Percentiles rank a stretch among this genome's conserved stretches.
phyloP scores from a whole-genome alignment of 306 rosid species.

The Inga laurina region DNA sequence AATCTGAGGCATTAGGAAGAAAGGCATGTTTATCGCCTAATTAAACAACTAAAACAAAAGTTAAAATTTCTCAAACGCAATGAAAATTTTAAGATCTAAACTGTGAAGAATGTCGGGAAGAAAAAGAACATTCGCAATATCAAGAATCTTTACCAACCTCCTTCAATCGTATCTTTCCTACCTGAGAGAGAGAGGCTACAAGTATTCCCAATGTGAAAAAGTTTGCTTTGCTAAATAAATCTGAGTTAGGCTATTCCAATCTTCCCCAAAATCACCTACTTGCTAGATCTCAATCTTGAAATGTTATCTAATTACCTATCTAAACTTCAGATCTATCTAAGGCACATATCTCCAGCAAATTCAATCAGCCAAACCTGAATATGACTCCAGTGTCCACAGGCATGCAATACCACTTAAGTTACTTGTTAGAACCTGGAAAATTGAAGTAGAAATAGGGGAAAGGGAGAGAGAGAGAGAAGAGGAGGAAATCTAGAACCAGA shows the following conservation, averaged over 20 bases:
- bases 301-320: conserved; percentile 3
- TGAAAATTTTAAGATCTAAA: not conserved
- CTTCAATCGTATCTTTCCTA: not conserved
- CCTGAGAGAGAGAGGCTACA: not conserved
- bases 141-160: conserved; percentile 2
- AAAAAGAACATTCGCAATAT: not conserved
- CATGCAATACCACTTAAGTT: not conserved
- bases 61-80: not conserved
- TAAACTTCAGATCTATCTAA: not conserved
- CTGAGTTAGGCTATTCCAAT: not conserved
- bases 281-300: conserved; percentile 15
- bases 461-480: too few species aligned
- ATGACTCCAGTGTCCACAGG: conserved; percentile 9
- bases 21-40: not conserved
- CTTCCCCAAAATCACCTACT: not conserved
- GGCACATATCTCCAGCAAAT: conserved; percentile 11
- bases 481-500: too few species aligned
- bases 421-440: too few species aligned
- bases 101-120: not conserved
- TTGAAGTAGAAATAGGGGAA: too few species aligned
- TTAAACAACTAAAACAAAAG: not conserved
- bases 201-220: not conserved
- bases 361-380: not conserved
- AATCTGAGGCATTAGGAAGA: not conserved
- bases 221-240: not conserved